Evolutionary conservation across 176 grass and related monocot genomes (phyloP).

Genomic region (Poa pratensis): DNA sequence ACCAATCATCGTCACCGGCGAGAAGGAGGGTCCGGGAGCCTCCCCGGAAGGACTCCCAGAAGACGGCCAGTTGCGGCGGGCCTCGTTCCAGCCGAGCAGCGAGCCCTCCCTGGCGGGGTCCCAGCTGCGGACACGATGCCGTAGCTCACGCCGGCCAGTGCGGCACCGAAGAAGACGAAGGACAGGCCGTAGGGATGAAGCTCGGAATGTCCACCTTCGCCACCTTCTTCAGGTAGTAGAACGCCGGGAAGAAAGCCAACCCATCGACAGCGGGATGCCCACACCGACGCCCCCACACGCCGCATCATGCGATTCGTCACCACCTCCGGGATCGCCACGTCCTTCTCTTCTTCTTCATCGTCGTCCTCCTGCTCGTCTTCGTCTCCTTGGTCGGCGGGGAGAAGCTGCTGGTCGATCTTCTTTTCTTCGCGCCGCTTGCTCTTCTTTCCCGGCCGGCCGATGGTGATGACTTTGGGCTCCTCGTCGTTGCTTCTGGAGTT

Average conservation of each 20-base stretch:
- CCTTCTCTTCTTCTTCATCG: background rate
- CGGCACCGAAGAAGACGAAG: conserved; percentile 60
- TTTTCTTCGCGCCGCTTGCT: conserved; percentile 30
- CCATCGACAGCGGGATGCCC: conserved; percentile 60
- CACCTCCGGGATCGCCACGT: conserved; percentile 60
- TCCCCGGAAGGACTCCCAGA: conserved; percentile 81
- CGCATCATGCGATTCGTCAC: conserved; percentile 65
- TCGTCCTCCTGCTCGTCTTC: rapidly evolving
- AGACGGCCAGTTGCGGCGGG: conserved; percentile 90
- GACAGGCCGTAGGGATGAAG: conserved; percentile 61
- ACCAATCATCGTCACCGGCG: conserved; percentile 43
- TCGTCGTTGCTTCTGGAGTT: conserved; percentile 12
- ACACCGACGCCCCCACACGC: conserved; percentile 56
- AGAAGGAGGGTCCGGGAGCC: conserved; percentile 35
- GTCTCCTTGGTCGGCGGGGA: background rate
- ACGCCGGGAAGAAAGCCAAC: conserved; percentile 81
- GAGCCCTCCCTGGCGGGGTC: conserved; percentile 83
- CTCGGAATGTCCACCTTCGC: conserved; percentile 63
- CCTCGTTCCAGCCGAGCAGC: conserved; percentile 88
- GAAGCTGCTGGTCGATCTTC: background rate
- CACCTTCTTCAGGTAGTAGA: conserved; percentile 93
- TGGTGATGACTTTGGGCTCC: conserved; percentile 49
- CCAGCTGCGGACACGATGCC: conserved; percentile 97
- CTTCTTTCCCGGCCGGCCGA: conserved; percentile 46
- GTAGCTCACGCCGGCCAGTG: conserved; percentile 65